These are phyloP conservation scores for Trifolium repens DNA, from an alignment of 306 rosid genomes.

Conservation along the genomic window DNA sequence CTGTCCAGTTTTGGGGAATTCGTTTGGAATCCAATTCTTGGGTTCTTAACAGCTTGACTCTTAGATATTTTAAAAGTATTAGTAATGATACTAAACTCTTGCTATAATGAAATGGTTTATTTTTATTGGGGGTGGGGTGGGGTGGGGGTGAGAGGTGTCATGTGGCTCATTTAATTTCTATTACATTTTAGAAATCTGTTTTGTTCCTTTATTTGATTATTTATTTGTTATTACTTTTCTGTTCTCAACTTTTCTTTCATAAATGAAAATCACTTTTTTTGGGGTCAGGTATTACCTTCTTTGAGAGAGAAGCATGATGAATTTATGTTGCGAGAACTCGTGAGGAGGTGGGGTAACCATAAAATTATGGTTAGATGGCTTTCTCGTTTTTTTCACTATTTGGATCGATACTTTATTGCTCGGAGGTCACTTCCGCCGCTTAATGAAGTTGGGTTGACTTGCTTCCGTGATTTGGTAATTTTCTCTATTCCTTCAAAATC, in stretches of 20 bases:
- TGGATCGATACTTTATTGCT: slow-evolving; percentile 74
- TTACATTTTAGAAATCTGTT: neutral
- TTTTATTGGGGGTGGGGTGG: neutral
- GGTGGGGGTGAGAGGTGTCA: neutral
- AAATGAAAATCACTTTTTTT: neutral
- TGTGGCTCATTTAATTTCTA: neutral
- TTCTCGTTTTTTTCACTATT: slow-evolving; percentile 70
- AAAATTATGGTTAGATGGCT: slow-evolving; percentile 77
- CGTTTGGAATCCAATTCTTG: too few species aligned
- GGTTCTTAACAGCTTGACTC: neutral
- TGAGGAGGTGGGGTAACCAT: slow-evolving; percentile 78
- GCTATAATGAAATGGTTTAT: neutral
- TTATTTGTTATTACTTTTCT: slow-evolving; percentile 25
- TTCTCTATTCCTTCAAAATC: slow-evolving; percentile 5
- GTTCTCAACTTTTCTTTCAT: slow-evolving; percentile 8
- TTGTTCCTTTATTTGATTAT: neutral
- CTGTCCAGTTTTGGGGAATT: too few species aligned
- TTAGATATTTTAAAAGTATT: neutral
- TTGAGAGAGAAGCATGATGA: slow-evolving; percentile 82
- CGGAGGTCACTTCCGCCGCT: slow-evolving; percentile 77
- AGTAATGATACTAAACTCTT: neutral
- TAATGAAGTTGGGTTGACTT: slow-evolving; percentile 72
- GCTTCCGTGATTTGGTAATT: slow-evolving; percentile 77
- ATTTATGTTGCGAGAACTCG: slow-evolving; percentile 80
- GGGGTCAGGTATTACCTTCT: slow-evolving; percentile 73